Conservation (phyloP, 2,329 filamentous ascomycete species). For the Onygena corvina region DNA sequence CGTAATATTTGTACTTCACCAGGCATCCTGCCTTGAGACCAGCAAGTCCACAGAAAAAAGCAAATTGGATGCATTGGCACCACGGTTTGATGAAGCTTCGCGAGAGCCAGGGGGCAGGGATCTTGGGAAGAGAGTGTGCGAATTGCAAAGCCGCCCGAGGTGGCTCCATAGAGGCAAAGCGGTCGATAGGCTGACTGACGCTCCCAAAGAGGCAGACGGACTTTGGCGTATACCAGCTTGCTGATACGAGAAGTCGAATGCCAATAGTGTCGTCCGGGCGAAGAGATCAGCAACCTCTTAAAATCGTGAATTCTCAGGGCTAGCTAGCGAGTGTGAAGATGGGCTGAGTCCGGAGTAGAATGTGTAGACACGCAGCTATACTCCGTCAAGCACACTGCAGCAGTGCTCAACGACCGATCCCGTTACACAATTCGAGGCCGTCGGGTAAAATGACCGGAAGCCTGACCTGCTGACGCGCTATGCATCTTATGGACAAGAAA, state of each 20-base stretch:
- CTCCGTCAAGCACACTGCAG: too few species aligned
- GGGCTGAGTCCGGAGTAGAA: too few species aligned
- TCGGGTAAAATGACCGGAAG: too few species aligned
- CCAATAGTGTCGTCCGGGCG: not conserved
- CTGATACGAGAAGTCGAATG: not conserved
- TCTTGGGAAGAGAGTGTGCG: not conserved
- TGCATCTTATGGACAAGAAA: too few species aligned
- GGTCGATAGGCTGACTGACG: conserved; percentile 1
- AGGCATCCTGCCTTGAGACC: not conserved
- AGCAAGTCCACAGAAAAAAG: not conserved
- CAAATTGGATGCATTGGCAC: not conserved
- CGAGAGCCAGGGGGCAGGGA: not conserved
- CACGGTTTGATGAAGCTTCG: not conserved
- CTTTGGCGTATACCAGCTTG: not conserved
- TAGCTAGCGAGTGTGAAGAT: too few species aligned
- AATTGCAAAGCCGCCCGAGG: not conserved
- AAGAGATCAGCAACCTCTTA: not conserved
- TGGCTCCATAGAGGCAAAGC: not conserved
- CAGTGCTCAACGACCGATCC: too few species aligned
- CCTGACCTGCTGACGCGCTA: too few species aligned
- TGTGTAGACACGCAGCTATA: too few species aligned
- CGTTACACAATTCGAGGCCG: too few species aligned
- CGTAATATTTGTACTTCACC: conserved; percentile 1
- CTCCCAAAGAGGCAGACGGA: not conserved
- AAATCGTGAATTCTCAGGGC: too few species aligned